Percentiles rank a stretch among this genome's conserved stretches.
These are phyloP conservation scores for Vitis cinerea DNA, from an alignment of 164 flowering plant genomes.

Conservation along the genomic window DNA sequence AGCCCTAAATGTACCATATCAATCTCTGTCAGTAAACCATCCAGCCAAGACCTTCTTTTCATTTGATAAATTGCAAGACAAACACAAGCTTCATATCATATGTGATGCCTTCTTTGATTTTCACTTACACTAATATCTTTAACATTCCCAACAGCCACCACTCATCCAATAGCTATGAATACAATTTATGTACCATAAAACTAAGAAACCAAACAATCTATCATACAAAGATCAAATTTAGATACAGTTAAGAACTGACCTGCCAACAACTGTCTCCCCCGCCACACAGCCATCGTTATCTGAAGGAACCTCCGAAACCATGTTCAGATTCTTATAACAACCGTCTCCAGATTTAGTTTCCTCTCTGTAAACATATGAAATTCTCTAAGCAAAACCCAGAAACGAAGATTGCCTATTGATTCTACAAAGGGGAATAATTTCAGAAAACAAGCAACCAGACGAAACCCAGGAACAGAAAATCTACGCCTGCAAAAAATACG, in stretches of 20 bases:
- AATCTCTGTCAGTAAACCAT: no score
- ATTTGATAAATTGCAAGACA: no score
- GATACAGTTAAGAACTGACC: slow-evolving; percentile 5
- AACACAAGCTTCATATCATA: no score
- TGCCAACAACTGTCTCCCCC: neutral
- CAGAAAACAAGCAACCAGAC: neutral
- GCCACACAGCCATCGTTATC: slow-evolving; percentile 1
- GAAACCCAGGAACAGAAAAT: neutral
- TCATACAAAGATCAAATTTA: neutral
- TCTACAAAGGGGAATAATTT: no score
- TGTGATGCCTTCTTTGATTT: no score
- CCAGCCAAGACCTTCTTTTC: no score
- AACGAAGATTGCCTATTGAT: neutral
- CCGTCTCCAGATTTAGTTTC: neutral
- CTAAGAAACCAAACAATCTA: no score
- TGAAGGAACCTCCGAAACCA: slow-evolving; percentile 2
- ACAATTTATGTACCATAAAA: no score
- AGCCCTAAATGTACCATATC: no score
- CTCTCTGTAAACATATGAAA: neutral
- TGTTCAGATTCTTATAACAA: neutral
- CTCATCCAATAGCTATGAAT: no score
- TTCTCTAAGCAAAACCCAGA: neutral
- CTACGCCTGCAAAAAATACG: neutral
- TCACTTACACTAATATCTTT: no score
- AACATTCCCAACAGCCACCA: no score